Conservation (phyloP, 2,329 filamentous ascomycete genomes). For the Paracoccidioides lutzii region DNA sequence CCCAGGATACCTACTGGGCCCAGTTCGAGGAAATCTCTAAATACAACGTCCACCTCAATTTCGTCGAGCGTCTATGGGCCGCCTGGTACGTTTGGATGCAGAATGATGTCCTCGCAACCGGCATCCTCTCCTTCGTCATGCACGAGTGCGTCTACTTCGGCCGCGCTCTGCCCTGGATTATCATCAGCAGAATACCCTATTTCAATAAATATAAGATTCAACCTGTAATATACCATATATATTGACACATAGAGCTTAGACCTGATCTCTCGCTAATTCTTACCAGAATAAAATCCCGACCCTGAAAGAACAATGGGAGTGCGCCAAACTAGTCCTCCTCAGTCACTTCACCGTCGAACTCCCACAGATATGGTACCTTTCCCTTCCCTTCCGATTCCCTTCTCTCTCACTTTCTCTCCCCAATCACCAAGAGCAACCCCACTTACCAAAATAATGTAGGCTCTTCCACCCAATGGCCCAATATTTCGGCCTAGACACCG, state of each 20-base stretch:
- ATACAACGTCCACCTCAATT: slow-evolving; percentile 75
- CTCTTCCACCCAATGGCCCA: slow-evolving; percentile 95
- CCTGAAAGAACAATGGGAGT: slow-evolving; percentile 86
- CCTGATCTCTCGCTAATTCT: slow-evolving; percentile 10
- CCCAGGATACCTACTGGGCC: slow-evolving; percentile 47
- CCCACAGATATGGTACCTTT: slow-evolving; percentile 72
- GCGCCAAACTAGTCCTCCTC: slow-evolving; percentile 80
- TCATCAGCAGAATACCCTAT: slow-evolving; percentile 75
- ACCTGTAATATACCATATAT: slow-evolving; percentile 42
- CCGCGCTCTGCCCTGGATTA: slow-evolving; percentile 76
- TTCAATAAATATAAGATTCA: slow-evolving; percentile 96
- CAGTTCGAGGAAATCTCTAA: slow-evolving; percentile 53
- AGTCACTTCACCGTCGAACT: slow-evolving; percentile 97
- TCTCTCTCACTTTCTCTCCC: no score
- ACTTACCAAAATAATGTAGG: slow-evolving; percentile 22
- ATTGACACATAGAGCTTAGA: background rate
- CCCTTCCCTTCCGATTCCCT: no score
- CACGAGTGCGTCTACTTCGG: slow-evolving; percentile 95
- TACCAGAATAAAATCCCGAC: slow-evolving; percentile 69
- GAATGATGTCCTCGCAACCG: slow-evolving; percentile 91
- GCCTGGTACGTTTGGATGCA: slow-evolving; percentile 97
- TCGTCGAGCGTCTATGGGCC: slow-evolving; percentile 80
- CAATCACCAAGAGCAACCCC: slow-evolving; percentile 1
- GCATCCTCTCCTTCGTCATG: slow-evolving; percentile 93
- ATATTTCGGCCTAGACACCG: slow-evolving; percentile 76